A percentile compares a stretch with the other conserved stretches of the same genome.
These are phyloP conservation scores for Aspergillus clavatus DNA, from an alignment of 2,329 filamentous ascomycete genomes.

Conservation along the genomic window DNA sequence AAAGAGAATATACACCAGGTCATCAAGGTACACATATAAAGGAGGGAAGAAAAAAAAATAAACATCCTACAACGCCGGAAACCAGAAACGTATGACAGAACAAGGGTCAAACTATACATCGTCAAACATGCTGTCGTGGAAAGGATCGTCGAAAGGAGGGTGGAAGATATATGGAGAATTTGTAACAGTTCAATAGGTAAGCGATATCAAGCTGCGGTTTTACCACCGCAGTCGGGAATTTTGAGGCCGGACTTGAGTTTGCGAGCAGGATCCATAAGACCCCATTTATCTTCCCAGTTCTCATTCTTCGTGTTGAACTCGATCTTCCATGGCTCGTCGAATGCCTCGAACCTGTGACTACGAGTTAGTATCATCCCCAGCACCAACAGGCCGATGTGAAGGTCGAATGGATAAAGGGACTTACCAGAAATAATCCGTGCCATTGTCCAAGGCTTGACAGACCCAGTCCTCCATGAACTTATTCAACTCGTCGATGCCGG, in stretches of 20 bases:
- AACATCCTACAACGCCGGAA: neutral
- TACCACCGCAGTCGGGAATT: slow-evolving; percentile 81
- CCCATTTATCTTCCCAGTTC: slow-evolving; percentile 95
- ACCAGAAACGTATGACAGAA: neutral
- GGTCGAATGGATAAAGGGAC: slow-evolving; percentile 18
- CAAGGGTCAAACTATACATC: slow-evolving; percentile 6
- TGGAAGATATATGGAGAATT: neutral
- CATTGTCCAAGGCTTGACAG: slow-evolving; percentile 71
- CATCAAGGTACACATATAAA: neutral
- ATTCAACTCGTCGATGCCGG: slow-evolving; percentile 76
- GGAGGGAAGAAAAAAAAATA: neutral
- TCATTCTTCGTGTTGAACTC: slow-evolving; percentile 61
- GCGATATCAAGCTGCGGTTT: slow-evolving; percentile 53
- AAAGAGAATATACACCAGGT: neutral
- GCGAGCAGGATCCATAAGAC: slow-evolving; percentile 77
- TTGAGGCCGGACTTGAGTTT: slow-evolving; percentile 77
- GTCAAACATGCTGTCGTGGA: neutral
- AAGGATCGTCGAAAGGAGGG: too few species aligned
- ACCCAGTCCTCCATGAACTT: slow-evolving; percentile 82
- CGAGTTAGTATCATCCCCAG: slow-evolving; percentile 11
- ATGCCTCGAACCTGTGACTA: slow-evolving; percentile 70
- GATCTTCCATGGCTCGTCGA: slow-evolving; percentile 94
- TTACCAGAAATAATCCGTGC: slow-evolving; percentile 89
- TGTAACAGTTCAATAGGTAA: too few species aligned
- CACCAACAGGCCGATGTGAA: neutral